phyloP scores from a whole-genome alignment of 768 basidiomycete genomes.

The Fomitopsis pulvina region DNA sequence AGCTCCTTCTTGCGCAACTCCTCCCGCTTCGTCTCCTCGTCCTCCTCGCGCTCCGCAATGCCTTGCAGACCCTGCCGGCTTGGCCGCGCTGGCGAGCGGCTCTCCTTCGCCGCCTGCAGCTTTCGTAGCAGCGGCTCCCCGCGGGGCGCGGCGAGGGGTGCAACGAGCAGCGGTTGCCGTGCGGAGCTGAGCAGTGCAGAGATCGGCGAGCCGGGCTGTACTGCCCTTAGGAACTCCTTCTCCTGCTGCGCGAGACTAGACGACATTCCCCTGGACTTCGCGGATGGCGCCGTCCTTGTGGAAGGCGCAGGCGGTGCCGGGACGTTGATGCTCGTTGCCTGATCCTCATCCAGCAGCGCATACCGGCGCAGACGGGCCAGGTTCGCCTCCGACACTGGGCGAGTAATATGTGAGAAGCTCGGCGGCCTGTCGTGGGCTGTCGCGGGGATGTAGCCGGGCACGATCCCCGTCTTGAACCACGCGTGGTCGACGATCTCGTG shows the following conservation, averaged over 20 bases:
- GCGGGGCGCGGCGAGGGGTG: conserved; percentile 28
- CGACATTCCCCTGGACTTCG: conserved; percentile 35
- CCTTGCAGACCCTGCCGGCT: conserved; percentile 37
- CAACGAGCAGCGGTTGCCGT: conserved; percentile 77
- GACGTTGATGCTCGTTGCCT: conserved; percentile 35
- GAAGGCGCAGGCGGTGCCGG: conserved; percentile 26
- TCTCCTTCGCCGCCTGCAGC: conserved; percentile 44
- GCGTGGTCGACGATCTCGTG: conserved; percentile 78
- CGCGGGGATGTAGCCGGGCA: conserved; percentile 76
- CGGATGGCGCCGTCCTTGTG: conserved; percentile 1
- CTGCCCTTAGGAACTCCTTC: conserved; percentile 94
- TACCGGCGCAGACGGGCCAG: conserved; percentile 59
- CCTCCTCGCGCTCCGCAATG: conserved; percentile 33
- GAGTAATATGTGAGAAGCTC: conserved; percentile 64
- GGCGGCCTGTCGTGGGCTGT: conserved; percentile 73
- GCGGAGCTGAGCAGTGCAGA: conserved; percentile 87
- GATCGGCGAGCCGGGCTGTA: conserved; percentile 93
- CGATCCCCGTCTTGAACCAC: conserved; percentile 77
- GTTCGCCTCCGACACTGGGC: conserved; percentile 58
- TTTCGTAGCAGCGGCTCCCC: conserved; percentile 45
- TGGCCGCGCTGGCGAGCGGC: conserved; percentile 49
- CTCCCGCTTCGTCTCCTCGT: conserved; percentile 33
- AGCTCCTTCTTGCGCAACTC: conserved; percentile 60
- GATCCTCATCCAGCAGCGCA: conserved; percentile 60
- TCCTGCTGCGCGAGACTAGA: conserved; percentile 79